phyloP scores from a whole-genome alignment of 75 land plant genomes.

The Sequoia sempervirens region DNA sequence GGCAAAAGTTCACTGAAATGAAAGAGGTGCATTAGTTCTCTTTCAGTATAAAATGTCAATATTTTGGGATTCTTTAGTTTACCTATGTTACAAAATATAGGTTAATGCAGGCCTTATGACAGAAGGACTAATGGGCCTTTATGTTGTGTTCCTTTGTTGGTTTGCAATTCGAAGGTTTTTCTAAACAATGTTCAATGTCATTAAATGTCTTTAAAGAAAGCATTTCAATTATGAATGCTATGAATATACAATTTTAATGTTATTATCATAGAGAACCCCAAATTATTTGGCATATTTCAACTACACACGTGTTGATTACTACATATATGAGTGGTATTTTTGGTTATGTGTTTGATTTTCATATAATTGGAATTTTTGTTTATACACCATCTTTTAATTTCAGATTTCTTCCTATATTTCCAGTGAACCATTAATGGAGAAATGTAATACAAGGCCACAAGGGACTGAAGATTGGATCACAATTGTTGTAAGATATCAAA shows the following conservation, averaged over 20 bases:
- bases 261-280: background rate
- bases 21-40: background rate
- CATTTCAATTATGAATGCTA: background rate
- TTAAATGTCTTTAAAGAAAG: too few species aligned
- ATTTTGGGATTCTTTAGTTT: too few species aligned
- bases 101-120: too few species aligned
- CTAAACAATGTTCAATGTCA: too few species aligned
- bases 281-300: background rate
- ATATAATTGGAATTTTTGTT: background rate
- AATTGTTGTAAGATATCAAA: slow-evolving; percentile 46
- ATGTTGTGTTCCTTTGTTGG: too few species aligned
- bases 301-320: background rate
- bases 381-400: background rate
- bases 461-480: slow-evolving; percentile 78
- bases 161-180: too few species aligned
- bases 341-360: too few species aligned
- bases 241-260: background rate
- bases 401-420: background rate
- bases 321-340: background rate
- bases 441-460: slow-evolving; percentile 57
- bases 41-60: too few species aligned
- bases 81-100: too few species aligned
- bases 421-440: slow-evolving; percentile 75
- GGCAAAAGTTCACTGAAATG: background rate
- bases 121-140: too few species aligned